Conservation (phyloP, 1,284 basidiomycete genomes). For the Ceratobasidium sp. region DNA sequence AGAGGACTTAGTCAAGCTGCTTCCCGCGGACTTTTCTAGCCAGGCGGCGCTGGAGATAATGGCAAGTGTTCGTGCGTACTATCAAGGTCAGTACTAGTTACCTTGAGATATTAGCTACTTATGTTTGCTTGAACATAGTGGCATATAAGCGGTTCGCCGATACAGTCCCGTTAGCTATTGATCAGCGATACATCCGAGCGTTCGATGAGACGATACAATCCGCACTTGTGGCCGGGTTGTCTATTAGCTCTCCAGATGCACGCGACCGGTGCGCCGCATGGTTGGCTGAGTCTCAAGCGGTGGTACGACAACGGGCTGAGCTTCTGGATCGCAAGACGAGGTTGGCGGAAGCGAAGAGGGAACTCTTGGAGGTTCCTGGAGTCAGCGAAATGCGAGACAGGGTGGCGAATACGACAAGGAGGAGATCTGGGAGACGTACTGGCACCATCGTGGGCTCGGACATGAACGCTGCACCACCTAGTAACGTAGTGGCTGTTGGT, state of each 20-base stretch:
- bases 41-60: conserved; percentile 49
- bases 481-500: no score
- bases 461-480: no score
- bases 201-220: conserved; percentile 58
- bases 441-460: no score
- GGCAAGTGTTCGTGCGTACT: conserved; percentile 49
- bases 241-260: conserved; percentile 58
- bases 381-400: conserved; percentile 27
- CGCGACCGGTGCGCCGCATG: conserved; percentile 59
- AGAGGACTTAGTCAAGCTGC: conserved; percentile 46
- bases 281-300: conserved; percentile 61
- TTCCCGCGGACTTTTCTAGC: conserved; percentile 46
- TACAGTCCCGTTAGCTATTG: conserved; percentile 63
- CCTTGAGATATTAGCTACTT: background rate
- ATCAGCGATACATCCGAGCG: conserved; percentile 61
- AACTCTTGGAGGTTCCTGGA: conserved; percentile 51
- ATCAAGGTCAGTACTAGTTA: conserved; percentile 43
- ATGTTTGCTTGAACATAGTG: conserved; percentile 7
- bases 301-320: conserved; percentile 59
- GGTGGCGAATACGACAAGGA: conserved; percentile 15
- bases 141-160: conserved; percentile 54
- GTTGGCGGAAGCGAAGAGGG: conserved; percentile 56
- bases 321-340: conserved; percentile 55
- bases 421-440: no score
- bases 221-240: conserved; percentile 60